phyloP scores from a whole-genome alignment of 2,329 filamentous ascomycete genomes.

The Talaromyces sp. region DNA sequence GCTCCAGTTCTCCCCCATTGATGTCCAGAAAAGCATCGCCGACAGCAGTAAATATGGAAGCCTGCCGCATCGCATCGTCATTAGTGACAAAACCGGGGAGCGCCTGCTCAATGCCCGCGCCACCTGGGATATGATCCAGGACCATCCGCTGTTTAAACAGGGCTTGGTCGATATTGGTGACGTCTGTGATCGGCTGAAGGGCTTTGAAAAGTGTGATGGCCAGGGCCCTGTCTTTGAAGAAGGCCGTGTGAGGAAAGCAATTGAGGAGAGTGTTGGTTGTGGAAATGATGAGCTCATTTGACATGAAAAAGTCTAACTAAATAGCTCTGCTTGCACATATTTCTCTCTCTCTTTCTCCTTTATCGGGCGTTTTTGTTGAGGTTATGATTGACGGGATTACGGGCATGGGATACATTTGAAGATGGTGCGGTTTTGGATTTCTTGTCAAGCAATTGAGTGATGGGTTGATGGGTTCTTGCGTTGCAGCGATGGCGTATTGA shows the following conservation, averaged over 20 bases:
- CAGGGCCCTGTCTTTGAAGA: slow-evolving; percentile 86
- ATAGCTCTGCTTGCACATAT: background rate
- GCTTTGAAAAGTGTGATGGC: slow-evolving; percentile 73
- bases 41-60: slow-evolving; percentile 34
- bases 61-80: slow-evolving; percentile 64
- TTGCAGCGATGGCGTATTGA: slow-evolving; percentile 7
- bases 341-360: background rate
- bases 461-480: background rate
- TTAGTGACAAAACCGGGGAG: slow-evolving; percentile 60
- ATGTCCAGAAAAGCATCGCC: slow-evolving; percentile 63
- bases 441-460: background rate
- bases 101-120: slow-evolving; percentile 68
- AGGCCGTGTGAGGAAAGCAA: slow-evolving; percentile 64
- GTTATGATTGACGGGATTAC: background rate
- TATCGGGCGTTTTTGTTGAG: background rate
- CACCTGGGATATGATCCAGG: slow-evolving; percentile 86
- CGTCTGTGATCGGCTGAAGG: slow-evolving; percentile 74
- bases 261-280: slow-evolving; percentile 70
- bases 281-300: slow-evolving; percentile 73
- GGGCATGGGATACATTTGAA: background rate
- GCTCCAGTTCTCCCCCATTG: slow-evolving; percentile 65
- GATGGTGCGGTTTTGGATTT: background rate
- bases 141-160: slow-evolving; percentile 68
- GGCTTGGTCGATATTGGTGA: slow-evolving; percentile 76
- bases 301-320: slow-evolving; percentile 16